These are phyloP conservation scores for cucumber (Cucumis sativus) DNA, from an alignment of 306 rosid genomes.

Conservation along the genomic window Cucumber_9930_V3 NC_026661.2:2616001-2616500, in stretches of 20 bases:
- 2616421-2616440: slow-evolving; percentile 61
- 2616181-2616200: slow-evolving; percentile 51
- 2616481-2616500: slow-evolving; percentile 77
- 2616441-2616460: slow-evolving; percentile 61
- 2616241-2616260: slow-evolving; percentile 62
- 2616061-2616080: neutral
- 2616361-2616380: slow-evolving; percentile 71
- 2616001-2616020: slow-evolving; percentile 68
- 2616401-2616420: slow-evolving; percentile 67
- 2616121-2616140: neutral
- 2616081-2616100: neutral
- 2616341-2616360: slow-evolving; percentile 30
- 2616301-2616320: neutral
- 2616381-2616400: slow-evolving; percentile 69
- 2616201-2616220: slow-evolving; percentile 74
- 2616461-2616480: slow-evolving; percentile 85
- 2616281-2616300: neutral
- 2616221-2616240: slow-evolving; percentile 72
- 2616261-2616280: slow-evolving; percentile 32
- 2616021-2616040: slow-evolving; percentile 25
- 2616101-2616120: neutral
- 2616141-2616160: slow-evolving; percentile 11
- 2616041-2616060: neutral
- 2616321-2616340: neutral
- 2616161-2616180: slow-evolving; percentile 68